Evolutionary conservation across 2,329 filamentous ascomycete genomes (phyloP), one percentile per base, ranked within the genome.

Genomic region (Curvularia hawaiiensis): DNA sequence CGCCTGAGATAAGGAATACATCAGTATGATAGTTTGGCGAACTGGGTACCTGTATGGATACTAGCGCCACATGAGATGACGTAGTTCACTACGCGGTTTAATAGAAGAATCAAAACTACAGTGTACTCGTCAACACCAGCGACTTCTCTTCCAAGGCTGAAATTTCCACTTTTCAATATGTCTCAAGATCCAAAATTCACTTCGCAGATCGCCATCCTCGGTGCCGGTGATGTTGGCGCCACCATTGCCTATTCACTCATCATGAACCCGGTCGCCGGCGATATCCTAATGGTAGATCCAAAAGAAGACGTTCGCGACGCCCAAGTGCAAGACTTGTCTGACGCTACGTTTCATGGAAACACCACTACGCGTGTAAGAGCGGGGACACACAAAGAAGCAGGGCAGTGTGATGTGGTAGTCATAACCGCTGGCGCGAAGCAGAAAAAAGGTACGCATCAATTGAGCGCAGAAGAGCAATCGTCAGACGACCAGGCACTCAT

Each of bases 201-300:
- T 7, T 66, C 63, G 11, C 58, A 60, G 10, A 64, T 68, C 10
- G 66, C 66, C 54, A 62, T 68, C 16, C 57, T 67, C 49, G 64
- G 66, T 47, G 66, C 66, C 9, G 66, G 66, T 33, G 61, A 67
- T 47, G 66, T 68, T 7, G 66, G 66, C 28, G 63, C 66, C 5
- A 68, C 66, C 0, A 66, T 68, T 14, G 64, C 66, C 20, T 67
- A 64, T 57, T 66, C 62, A 9, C 59, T 68, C n/a, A 66, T 68
- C 57, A 57, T 68, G 54, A 64, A 67, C 48, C 60, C 62, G 0
- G 56, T 64, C 0, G 64, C 66, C 2, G 57, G 61, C 18, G 64
- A 67, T 2, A 66, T 68, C 28, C 30, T 67, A 3, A 46, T 68
- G 14, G 53, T 68, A 14, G 66, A 68, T 12, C 65, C 66, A 18